A percentile compares a stretch with the other conserved stretches of the same genome.
Conservation (phyloP, 768 basidiomycete species). For the Myochromella boudieri region DNA sequence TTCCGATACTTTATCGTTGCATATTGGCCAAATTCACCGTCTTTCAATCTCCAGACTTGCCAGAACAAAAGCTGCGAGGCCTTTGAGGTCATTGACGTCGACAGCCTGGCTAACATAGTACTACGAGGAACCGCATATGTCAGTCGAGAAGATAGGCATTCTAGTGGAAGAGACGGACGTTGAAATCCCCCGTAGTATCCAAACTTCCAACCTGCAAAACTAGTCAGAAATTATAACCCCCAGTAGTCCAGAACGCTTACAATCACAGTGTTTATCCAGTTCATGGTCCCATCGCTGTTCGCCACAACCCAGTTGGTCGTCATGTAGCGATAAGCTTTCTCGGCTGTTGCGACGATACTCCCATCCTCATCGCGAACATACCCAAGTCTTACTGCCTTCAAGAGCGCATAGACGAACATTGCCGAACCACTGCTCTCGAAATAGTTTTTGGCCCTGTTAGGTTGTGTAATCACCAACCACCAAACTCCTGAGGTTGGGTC, state of each 20-base stretch:
- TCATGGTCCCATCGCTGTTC: slow-evolving; percentile 43
- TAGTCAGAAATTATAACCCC: neutral
- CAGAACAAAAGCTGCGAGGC: slow-evolving; percentile 43
- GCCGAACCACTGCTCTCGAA: slow-evolving; percentile 47
- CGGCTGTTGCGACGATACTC: slow-evolving; percentile 34
- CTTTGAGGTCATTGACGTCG: slow-evolving; percentile 46
- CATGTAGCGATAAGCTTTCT: slow-evolving; percentile 43
- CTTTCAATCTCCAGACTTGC: slow-evolving; percentile 44
- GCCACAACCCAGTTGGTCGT: slow-evolving; percentile 37
- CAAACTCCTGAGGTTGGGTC: slow-evolving; percentile 40
- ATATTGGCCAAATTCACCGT: too few relatives aligned
- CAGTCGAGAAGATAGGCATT: neutral
- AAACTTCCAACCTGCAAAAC: slow-evolving; percentile 40
- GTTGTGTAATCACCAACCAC: slow-evolving; percentile 53
- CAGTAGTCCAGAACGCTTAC: slow-evolving; percentile 25
- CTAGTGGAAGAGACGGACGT: slow-evolving; percentile 28
- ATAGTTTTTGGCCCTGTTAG: slow-evolving; percentile 43
- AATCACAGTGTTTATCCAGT: slow-evolving; percentile 45
- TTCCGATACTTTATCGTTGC: too few relatives aligned
- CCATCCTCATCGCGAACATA: slow-evolving; percentile 38
- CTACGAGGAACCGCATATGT: slow-evolving; percentile 21
- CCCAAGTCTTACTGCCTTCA: slow-evolving; percentile 44
- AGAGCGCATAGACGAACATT: slow-evolving; percentile 47
- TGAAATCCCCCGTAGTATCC: slow-evolving; percentile 34
- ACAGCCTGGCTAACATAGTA: slow-evolving; percentile 42